phyloP scores from a whole-genome alignment of 305 asterid genomes.

The Lippia alba region DNA sequence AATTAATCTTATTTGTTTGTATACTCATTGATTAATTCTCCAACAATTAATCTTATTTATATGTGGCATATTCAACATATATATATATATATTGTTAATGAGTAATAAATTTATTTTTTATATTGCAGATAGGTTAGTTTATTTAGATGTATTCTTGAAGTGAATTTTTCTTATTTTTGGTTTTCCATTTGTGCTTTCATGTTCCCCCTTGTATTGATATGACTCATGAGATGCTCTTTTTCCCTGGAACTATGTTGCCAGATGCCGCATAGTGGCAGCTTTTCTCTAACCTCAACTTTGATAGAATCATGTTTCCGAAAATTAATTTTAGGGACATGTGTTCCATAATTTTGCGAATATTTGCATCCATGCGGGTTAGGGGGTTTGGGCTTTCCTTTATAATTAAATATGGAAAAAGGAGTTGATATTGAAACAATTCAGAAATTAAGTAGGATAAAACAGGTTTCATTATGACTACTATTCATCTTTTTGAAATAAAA shows the following conservation, averaged over 20 bases:
- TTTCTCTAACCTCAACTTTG: slow-evolving; percentile 10
- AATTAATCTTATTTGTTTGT: no score
- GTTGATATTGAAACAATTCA: no score
- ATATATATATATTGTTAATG: no score
- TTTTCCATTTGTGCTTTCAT: no score
- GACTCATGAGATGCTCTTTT: background rate
- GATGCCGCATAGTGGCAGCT: slow-evolving; percentile 19
- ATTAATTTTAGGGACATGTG: background rate
- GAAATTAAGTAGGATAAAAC: background rate
- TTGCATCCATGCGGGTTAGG: background rate
- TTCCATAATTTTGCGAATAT: background rate
- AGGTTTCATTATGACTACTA: slow-evolving; percentile 1
- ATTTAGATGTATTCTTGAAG: slow-evolving; percentile 11
- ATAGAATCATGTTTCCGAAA: background rate
- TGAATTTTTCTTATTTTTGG: no score
- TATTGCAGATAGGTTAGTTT: no score
- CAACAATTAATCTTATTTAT: no score
- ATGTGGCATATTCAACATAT: no score
- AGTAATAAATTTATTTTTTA: no score
- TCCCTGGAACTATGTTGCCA: background rate
- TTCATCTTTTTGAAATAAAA: slow-evolving; percentile 10
- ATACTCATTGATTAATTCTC: no score
- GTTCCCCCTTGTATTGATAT: no score
- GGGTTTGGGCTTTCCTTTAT: background rate
- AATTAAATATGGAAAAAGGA: background rate